Base-by-base conservation (phyloP, 2,329 filamentous ascomycete species). In the Aspergillus latus region DNA sequence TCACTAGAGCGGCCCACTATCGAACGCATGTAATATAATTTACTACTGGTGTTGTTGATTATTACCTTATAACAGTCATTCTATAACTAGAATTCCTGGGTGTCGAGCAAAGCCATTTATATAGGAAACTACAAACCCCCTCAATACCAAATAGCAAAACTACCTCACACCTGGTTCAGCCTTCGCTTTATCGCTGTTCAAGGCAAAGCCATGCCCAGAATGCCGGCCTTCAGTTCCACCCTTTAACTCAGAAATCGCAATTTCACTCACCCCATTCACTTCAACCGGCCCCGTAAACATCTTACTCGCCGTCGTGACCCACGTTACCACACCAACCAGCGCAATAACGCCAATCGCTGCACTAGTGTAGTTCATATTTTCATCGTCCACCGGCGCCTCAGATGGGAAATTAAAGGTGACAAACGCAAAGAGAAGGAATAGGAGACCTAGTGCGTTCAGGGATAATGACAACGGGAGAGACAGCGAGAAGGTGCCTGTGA, bases 341-440 rank as follows among this genome's bases (percentile, higher is more conserved):
- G 78, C 82, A 39, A 84, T 79, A 1, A 81, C 72, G 0, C 82
- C 82, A 30, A 84, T 78, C 0, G 82, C 82, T 0, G 82, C 82
- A 21, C 76, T 79, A 0, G 80, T 84, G 60, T 84, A 84, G 56
- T 84, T 85, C 82, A 84, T 85, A 36, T 81, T 82, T 28, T 81
- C 75, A 34, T 73, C 73, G 1, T 71, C 74, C n/a, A 85, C 80
- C 0, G 82, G 83, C 5, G 67, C 75, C 0, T 75, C 64, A 0
- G 74, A 77, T 0, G 83, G 82, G 54, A 84, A 81, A 55, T 84
- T 84, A 64, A 84, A 83, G 0, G 81, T 81, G 51, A 84, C 79
- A 28, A 76, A 78, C 2, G 79, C 78, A 54, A 84, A 84, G 1
- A 80, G 64, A 3, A 84, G 68, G 62, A 80, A 85, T 0, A 79